Conservation (phyloP, 2,329 filamentous ascomycete genomes). For the Claviceps sp. region DNA sequence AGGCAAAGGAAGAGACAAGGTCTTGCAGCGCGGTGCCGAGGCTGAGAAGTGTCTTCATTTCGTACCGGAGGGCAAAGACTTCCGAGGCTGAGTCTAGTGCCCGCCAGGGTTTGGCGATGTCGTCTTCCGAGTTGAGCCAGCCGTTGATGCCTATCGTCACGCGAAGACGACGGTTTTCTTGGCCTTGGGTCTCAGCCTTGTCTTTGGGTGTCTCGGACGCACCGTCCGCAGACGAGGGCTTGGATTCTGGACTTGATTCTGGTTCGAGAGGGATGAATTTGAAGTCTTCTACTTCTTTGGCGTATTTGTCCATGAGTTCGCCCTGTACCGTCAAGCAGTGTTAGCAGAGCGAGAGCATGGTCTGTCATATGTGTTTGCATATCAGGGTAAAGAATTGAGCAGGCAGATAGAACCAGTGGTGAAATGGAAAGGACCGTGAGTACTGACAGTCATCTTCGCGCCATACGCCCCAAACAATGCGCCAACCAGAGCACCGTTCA, state of each 20-base stretch:
- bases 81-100: constrained; percentile 55
- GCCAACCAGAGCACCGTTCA: constrained; percentile 74
- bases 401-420: not conserved
- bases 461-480: constrained; percentile 83
- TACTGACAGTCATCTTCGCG: constrained; percentile 49
- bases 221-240: not conserved
- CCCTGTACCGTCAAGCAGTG: constrained; percentile 29
- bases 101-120: constrained; percentile 69
- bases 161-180: constrained; percentile 42
- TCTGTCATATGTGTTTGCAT: not conserved
- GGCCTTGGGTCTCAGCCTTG: constrained; percentile 7
- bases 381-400: too few relatives aligned
- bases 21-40: constrained; percentile 61
- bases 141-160: constrained; percentile 81
- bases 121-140: constrained; percentile 64
- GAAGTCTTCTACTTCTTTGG: constrained; percentile 72
- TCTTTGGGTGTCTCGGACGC: not conserved
- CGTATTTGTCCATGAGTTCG: constrained; percentile 77
- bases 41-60: constrained; percentile 62
- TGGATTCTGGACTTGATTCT: constrained; percentile 20
- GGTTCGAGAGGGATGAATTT: constrained; percentile 60
- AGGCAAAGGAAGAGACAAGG: constrained; percentile 63
- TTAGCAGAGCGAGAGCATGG: not conserved
- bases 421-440: not conserved
- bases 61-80: constrained; percentile 73